Base-by-base conservation (phyloP, 1,284 basidiomycete species). In the Ganoderma multipileum region DNA sequence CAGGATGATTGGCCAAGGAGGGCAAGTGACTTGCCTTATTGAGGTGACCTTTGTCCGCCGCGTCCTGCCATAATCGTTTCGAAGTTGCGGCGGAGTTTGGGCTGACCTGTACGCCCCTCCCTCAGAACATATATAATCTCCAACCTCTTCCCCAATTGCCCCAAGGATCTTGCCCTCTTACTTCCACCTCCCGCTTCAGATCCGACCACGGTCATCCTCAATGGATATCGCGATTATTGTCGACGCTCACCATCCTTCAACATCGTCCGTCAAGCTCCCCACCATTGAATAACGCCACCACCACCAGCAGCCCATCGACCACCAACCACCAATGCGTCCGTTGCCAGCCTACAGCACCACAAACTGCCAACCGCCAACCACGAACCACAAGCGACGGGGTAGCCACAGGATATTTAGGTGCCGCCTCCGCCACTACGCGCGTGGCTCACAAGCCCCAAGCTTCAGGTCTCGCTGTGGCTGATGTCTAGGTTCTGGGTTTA, bases 11-110 rank as follows among this genome's bases (percentile, higher is more conserved):
- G 2, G 23, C 23, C 58, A 39, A 23, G 38, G 14, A 60, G 9
- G 58, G 58, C 39, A 41, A 16, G 38, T 39, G 8, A 20, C 50
- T 28, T 63, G 62, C 62, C 62, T 63, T 63, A 38, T 54, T 3
- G 36, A 52, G 62, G 38, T 9, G 50, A 33, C 4, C 33, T 62
- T 38, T 36, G 60, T 67, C 63, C 54, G 52, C 60, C 33, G 38
- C 60, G 54, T n/a, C 54, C 66, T 65, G 41, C 69, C 63, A 28
- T 33, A 67, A 63, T 39, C 69, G 63, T 62, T n/a, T 39, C 67
- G 64, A 70, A 67, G 69, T 66, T 23, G 26, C 26, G 52, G 64
- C 66, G 64, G 69, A 70, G 66, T 65, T 70, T 47, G 47, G 61
- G 28, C 41, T 55, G 54, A 38, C 58, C 36, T 60, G 58, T 63